Percentiles rank a stretch among this genome's conserved stretches.
These are phyloP conservation scores for Monosporascus sp. DNA, from an alignment of 2,329 filamentous ascomycete species.

Conservation along the genomic window DNA sequence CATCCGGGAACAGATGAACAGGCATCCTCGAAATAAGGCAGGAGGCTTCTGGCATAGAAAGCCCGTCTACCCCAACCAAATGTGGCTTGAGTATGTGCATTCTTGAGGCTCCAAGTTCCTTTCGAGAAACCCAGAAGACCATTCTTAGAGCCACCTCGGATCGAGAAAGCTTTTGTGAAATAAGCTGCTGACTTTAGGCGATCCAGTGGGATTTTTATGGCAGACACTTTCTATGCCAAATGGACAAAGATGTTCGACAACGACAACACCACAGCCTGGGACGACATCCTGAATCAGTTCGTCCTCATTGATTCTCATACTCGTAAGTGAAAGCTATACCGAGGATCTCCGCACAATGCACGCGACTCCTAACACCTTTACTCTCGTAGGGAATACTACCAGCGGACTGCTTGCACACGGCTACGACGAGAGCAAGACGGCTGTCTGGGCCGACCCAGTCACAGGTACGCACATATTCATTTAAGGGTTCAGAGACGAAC, in stretches of 20 bases:
- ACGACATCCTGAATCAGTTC: constrained; percentile 34
- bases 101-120: background rate
- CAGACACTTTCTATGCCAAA: constrained; percentile 32
- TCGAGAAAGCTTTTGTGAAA: no score
- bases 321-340: constrained; percentile 12
- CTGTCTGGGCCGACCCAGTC: constrained; percentile 41
- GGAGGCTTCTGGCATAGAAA: constrained; percentile 49
- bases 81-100: constrained; percentile 41
- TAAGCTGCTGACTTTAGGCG: no score
- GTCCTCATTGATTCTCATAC: constrained; percentile 34
- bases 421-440: constrained; percentile 42
- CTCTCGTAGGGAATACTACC: constrained; percentile 17
- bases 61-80: constrained; percentile 21
- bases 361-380: background rate
- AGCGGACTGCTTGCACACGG: constrained; percentile 44
- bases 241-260: constrained; percentile 29
- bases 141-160: no score
- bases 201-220: constrained; percentile 39
- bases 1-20: constrained; percentile 38
- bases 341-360: background rate
- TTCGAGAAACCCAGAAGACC: background rate
- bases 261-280: constrained; percentile 31
- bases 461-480: constrained; percentile 30
- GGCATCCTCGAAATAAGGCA: constrained; percentile 38
- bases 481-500: background rate